These are phyloP conservation scores for Phytophthora melonis DNA, from an alignment of 352 stramenopile species.

Conservation along the genomic window DNA sequence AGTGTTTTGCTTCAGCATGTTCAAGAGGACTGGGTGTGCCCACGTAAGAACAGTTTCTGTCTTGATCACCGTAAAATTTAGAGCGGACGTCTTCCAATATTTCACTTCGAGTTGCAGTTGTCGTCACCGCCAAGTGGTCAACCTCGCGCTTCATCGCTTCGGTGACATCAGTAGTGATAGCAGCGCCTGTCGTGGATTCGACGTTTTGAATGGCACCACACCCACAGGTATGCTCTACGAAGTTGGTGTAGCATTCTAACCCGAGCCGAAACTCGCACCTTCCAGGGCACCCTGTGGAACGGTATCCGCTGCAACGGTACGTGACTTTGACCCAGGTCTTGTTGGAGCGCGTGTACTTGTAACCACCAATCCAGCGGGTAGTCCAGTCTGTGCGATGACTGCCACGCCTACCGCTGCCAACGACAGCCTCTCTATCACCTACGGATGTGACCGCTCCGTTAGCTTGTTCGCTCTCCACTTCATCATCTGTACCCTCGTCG, in stretches of 20 bases:
- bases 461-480: no score
- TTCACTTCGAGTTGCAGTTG: background rate
- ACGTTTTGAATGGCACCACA: background rate
- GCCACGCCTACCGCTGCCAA: no score
- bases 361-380: background rate
- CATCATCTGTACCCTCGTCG: no score
- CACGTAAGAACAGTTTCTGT: background rate
- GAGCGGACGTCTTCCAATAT: background rate
- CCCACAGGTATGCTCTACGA: background rate
- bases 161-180: background rate
- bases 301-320: background rate
- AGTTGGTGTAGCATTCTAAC: background rate
- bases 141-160: slow-evolving; percentile 1
- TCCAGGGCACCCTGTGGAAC: background rate
- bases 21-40: no score
- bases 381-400: background rate
- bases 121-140: background rate
- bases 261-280: background rate
- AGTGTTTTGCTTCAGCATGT: no score
- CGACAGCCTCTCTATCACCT: no score
- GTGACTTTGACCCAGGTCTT: background rate
- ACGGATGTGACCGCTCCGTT: no score
- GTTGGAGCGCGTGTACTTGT: background rate
- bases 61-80: background rate
- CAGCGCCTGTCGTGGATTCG: background rate